Base-by-base conservation (phyloP, 2,329 filamentous ascomycete genomes). In the Sporothrix pseudoabietina region DNA sequence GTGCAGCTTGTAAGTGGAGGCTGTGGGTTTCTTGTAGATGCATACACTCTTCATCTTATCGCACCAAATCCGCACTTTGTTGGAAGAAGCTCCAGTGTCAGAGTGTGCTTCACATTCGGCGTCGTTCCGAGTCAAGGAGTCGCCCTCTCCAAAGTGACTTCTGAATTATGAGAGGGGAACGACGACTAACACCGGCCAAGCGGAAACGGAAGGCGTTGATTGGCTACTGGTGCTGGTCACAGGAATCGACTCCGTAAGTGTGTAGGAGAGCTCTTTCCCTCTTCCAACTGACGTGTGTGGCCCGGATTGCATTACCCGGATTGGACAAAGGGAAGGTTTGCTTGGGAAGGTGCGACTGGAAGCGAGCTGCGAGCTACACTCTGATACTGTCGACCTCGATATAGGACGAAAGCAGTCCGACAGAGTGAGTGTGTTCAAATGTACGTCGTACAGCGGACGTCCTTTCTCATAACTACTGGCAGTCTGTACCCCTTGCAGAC, bases 271-370 rank as follows among this genome's bases (percentile, higher is more conserved):
- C 41, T 52, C 44, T 52, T 68, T 68, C 63, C 61, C 19, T 35
- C 35, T 35, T n/a, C 14, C 9, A 3, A 66, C 7, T 26, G 52
- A 14, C n/a, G 4, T 39, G 47, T 54, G 26, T 39, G 65, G 44
- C 47, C 30, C 65, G 65, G 65, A 35, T 69, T 54, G 65, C 41
- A 54, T 69, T 69, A 69, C 65, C 65, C 65, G 65, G 65, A 54
- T 52, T 54, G 47, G 65, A 32, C 44, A 69, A 54, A 69, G 65
- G 65, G 47, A 69, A 16, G 59, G 2, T 26, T 26, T 26, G 26
- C 26, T 52, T 8, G 49, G 49, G 14, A 59, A 63, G 59, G 32
- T n/a, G 32, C 57, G 7, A 55, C n/a, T 19, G 44, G 14, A 49
- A 49, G 14, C 44, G 44, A 49, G 41, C 39, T 41, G 39, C 39